Evolutionary conservation across 768 basidiomycete species (phyloP), one percentile per base, ranked within the genome.

Genomic region (Tulasnella sp.): DNA sequence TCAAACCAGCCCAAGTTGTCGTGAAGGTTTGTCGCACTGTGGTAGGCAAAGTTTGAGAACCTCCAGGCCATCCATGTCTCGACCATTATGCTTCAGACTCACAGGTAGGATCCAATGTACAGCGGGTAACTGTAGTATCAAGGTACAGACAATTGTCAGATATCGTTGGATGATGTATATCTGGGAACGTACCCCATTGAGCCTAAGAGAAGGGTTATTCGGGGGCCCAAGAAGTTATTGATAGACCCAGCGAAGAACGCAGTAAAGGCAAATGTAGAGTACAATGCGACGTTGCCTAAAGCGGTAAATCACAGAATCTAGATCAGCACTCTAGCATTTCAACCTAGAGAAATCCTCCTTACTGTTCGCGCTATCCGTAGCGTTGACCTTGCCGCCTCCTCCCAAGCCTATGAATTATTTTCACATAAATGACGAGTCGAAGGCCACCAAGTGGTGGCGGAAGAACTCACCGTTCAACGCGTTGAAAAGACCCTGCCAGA

Each of bases 351-450:
- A 52, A 38, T 45, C 43, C 26, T 41, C 23, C 53, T n/a, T n/a
- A 56, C 85, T 78, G 65, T 90, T 86, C 17, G 86, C 81, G 67
- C 78, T 80, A 11, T 82, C 85, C 3, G 73, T 75, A 11, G 80
- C 67, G 65, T 86, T 81, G 43, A 87, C 68, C 71, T 85, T 84
- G 3, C 89, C 89, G 48, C 85, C 87, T 47, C 77, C 88, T 3
- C 90, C 89, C 47, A 93, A 76, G 32, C 88, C 68, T 63, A 48
- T n/a, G 15, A 30, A 23, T n/a, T n/a, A 17, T 61, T 17, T 2
- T 29, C 9, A 19, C 7, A 19, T 23, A n/a, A 43, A 43, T 26
- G 11, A 55, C 24, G 30, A 45, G 2, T 27, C 8, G n/a, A 10
- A 17, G 19, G 30, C 5, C 2, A 38, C 10, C 3, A 38, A n/a